Conservation (phyloP, 164 flowering plant genomes). For the Vitis amurensis region DNA sequence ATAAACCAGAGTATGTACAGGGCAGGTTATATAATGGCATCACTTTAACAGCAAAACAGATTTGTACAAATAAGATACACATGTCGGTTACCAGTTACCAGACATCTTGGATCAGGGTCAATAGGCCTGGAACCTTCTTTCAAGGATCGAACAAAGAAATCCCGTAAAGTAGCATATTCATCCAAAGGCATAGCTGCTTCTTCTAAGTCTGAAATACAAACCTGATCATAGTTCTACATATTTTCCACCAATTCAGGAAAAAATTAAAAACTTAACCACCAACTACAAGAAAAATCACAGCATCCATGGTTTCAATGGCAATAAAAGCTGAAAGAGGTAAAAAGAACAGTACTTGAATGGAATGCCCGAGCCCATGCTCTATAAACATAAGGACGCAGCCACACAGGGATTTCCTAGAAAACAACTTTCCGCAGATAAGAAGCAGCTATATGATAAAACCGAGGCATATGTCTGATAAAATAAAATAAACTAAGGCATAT, state of each 20-base stretch:
- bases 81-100: slow-evolving; percentile 91
- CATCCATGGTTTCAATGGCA: slow-evolving; percentile 2
- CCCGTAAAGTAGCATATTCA: slow-evolving; percentile 69
- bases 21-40: slow-evolving; percentile 1
- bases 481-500: no score
- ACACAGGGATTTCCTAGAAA: slow-evolving; percentile 72
- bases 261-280: not conserved
- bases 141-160: slow-evolving; percentile 74
- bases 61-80: slow-evolving; percentile 15
- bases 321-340: slow-evolving; percentile 4
- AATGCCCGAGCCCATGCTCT: slow-evolving; percentile 96
- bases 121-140: slow-evolving; percentile 88
- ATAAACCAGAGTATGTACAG: no score
- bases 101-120: slow-evolving; percentile 74
- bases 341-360: slow-evolving; percentile 71
- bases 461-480: no score
- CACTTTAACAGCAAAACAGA: not conserved
- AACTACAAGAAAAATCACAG: not conserved
- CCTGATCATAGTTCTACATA: not conserved
- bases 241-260: not conserved
- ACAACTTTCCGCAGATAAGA: slow-evolving; percentile 8
- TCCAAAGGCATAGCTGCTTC: slow-evolving; percentile 81
- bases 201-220: slow-evolving; percentile 67
- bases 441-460: no score
- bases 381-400: slow-evolving; percentile 76